Conservation (phyloP, 768 basidiomycete species). For the Psilocybe cubensis region DNA sequence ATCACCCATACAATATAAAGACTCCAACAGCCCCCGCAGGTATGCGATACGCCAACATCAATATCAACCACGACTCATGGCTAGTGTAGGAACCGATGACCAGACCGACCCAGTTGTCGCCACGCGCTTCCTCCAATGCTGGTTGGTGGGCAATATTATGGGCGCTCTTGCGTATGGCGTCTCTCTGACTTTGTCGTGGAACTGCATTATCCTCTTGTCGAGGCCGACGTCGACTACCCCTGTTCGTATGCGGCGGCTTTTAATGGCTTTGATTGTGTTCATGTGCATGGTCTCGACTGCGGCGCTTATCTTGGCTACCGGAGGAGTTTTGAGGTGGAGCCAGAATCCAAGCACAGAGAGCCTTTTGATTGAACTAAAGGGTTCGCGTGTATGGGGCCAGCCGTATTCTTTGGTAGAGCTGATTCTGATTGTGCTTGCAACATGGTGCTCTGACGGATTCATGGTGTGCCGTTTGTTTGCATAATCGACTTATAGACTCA, state of each 20-base stretch:
- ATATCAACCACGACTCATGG: too few relatives aligned
- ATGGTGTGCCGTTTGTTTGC: slow-evolving; percentile 1
- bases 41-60: too few relatives aligned
- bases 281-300: slow-evolving; percentile 2
- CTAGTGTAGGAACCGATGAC: neutral
- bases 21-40: too few relatives aligned
- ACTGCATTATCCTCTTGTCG: slow-evolving; percentile 1
- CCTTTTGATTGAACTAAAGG: neutral
- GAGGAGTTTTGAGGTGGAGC: neutral
- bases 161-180: slow-evolving; percentile 3
- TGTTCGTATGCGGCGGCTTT: neutral
- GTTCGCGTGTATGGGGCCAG: neutral
- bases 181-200: neutral
- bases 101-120: neutral
- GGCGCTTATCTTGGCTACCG: neutral
- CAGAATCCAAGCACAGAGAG: neutral
- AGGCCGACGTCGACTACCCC: neutral
- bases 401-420: slow-evolving; percentile 3
- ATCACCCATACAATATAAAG: too few relatives aligned
- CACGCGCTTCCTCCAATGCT: neutral
- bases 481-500: neutral
- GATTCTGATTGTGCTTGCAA: slow-evolving; percentile 3
- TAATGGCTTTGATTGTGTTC: neutral
- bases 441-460: slow-evolving; percentile 11
- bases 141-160: neutral